phyloP scores from a whole-genome alignment of 2,329 filamentous ascomycete genomes.

The Clarireedia homoeocarpa region DNA sequence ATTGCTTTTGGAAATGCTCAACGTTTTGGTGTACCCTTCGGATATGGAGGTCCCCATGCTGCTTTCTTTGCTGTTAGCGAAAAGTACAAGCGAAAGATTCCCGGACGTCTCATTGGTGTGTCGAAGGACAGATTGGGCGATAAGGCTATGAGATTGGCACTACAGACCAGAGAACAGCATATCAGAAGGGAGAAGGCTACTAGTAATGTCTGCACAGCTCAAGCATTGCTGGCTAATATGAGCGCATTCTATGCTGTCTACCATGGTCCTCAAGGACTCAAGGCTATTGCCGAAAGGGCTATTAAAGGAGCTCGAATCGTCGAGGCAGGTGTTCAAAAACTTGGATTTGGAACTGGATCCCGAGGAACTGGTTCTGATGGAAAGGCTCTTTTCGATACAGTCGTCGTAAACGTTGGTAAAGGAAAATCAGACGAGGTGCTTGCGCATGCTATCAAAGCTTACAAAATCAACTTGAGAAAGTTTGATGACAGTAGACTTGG shows the following conservation, averaged over 20 bases:
- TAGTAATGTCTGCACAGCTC: conserved; percentile 94
- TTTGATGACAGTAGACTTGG: conserved; percentile 54
- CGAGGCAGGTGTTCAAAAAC: conserved; percentile 52
- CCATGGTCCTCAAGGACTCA: conserved; percentile 78
- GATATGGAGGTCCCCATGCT: conserved; percentile 89
- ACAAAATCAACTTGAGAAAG: conserved; percentile 54
- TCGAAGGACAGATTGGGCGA: conserved; percentile 85
- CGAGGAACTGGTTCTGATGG: conserved; percentile 48
- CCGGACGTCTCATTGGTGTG: conserved; percentile 80
- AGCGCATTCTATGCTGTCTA: conserved; percentile 91
- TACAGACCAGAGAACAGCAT: conserved; percentile 93
- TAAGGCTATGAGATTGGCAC: conserved; percentile 70
- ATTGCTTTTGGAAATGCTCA: conserved; percentile 92
- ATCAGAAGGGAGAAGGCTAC: conserved; percentile 95
- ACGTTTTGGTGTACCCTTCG: conserved; percentile 84
- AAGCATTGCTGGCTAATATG: conserved; percentile 92
- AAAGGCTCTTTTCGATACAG: conserved; percentile 68
- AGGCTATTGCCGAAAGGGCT: conserved; percentile 72
- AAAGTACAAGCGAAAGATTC: conserved; percentile 90
- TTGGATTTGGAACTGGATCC: conserved; percentile 57
- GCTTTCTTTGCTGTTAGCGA: conserved; percentile 92
- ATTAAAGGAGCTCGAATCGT: conserved; percentile 64
- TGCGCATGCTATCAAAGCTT: conserved; percentile 41
- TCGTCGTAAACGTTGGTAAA: conserved; percentile 54
- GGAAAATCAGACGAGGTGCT: conserved; percentile 44